Percentiles rank a stretch among this genome's conserved stretches.
Evolutionary conservation across 768 basidiomycete genomes (phyloP).

Genomic region (Paxillus rubicundulus): DNA sequence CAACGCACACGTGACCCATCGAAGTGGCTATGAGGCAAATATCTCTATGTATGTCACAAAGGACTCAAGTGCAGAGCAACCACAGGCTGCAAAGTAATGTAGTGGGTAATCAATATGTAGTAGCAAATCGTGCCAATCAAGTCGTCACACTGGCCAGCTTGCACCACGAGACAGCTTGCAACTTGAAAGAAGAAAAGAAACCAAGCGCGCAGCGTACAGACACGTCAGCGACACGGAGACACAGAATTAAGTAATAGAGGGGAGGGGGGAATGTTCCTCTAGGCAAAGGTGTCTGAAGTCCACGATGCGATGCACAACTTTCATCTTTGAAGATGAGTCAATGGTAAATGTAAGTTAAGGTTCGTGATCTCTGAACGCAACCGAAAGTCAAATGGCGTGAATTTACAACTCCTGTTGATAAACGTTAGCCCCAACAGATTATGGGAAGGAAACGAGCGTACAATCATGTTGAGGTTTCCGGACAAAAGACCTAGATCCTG

Average conservation of each 20-base stretch:
- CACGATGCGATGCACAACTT: conserved; percentile 16
- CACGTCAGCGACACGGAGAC: not conserved
- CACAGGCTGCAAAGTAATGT: not conserved
- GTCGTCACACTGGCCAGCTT: not conserved
- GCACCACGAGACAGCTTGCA: not conserved
- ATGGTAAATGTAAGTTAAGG: conserved; percentile 1
- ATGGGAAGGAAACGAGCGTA: conserved; percentile 29
- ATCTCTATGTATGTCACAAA: no score
- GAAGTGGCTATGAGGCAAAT: no score
- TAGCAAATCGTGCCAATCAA: no score
- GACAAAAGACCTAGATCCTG: conserved; percentile 54
- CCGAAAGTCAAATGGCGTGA: not conserved
- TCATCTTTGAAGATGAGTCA: not conserved
- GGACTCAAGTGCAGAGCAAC: not conserved
- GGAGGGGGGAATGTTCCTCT: conserved; percentile 11
- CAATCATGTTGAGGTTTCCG: conserved; percentile 74
- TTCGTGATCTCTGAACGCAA: conserved; percentile 4
- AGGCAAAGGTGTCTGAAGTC: conserved; percentile 15
- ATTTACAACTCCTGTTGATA: conserved; percentile 29
- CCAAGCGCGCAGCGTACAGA: not conserved
- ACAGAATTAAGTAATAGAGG: not conserved
- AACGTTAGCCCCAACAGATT: not conserved
- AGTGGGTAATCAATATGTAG: not conserved
- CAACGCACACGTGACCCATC: not conserved
- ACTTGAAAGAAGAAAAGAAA: not conserved